Percentiles rank a stretch among this genome's conserved stretches.
These are phyloP conservation scores for Cucumis sativus DNA, from an alignment of 306 rosid species.

Conservation along the genomic window Cucumber_9930_V3 NC_026658.2:19562501-19563000, in stretches of 20 bases:
- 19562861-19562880: slow-evolving; percentile 98
- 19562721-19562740: slow-evolving; percentile 2
- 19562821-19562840: slow-evolving; percentile 86
- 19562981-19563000: neutral
- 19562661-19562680: neutral
- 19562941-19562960: slow-evolving; percentile 99
- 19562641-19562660: neutral
- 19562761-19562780: slow-evolving; percentile 37
- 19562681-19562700: neutral
- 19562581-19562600: neutral
- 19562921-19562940: slow-evolving; percentile 97
- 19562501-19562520: neutral
- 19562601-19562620: neutral
- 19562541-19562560: neutral
- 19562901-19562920: slow-evolving; percentile 97
- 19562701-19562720: neutral
- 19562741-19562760: neutral
- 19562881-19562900: slow-evolving; percentile 88
- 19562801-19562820: slow-evolving; percentile 99
- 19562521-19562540: neutral
- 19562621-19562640: neutral
- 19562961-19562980: slow-evolving; percentile 37
- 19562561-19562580: neutral
- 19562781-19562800: slow-evolving; percentile 92
- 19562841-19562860: slow-evolving; percentile 99